phyloP scores from a whole-genome alignment of 208 protist genomes.

The Willaertia magna region DNA sequence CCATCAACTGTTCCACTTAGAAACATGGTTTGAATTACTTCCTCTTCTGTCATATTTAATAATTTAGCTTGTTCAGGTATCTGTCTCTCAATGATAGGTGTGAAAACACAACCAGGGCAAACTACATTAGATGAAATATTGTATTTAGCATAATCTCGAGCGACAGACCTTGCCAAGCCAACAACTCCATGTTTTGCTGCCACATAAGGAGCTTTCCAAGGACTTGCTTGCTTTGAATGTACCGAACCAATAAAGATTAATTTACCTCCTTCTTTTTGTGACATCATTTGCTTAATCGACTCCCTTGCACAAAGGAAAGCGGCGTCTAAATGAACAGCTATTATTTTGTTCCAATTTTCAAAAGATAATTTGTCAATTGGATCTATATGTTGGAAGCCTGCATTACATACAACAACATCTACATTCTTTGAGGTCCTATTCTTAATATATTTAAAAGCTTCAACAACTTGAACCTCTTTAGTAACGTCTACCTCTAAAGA shows the following conservation, averaged over 20 bases:
- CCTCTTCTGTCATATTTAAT: slow-evolving; percentile 27
- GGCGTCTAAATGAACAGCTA: slow-evolving; percentile 29
- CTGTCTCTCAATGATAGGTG: slow-evolving; percentile 21
- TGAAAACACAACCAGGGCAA: slow-evolving; percentile 30
- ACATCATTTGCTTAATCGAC: slow-evolving; percentile 18
- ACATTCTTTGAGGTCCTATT: slow-evolving; percentile 5
- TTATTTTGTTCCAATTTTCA: slow-evolving; percentile 16
- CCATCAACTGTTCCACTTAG: slow-evolving; percentile 30
- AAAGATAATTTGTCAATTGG: slow-evolving; percentile 24
- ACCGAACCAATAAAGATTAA: slow-evolving; percentile 31
- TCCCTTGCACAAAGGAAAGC: slow-evolving; percentile 21
- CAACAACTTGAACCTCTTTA: neutral
- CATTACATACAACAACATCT: slow-evolving; percentile 45
- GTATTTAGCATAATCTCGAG: slow-evolving; percentile 27
- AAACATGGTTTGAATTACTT: slow-evolving; percentile 20
- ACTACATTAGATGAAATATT: slow-evolving; percentile 24
- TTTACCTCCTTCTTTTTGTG: slow-evolving; percentile 24
- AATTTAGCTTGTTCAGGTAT: slow-evolving; percentile 21
- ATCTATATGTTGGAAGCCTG: slow-evolving; percentile 38
- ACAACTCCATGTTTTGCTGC: slow-evolving; percentile 30
- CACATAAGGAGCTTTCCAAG: slow-evolving; percentile 26
- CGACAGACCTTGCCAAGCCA: slow-evolving; percentile 18
- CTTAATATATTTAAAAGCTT: neutral
- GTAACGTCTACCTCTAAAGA: neutral
- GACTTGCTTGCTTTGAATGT: slow-evolving; percentile 24